phyloP scores from a whole-genome alignment of 345 rosid genomes.

The Aquilaria sinensis region DNA sequence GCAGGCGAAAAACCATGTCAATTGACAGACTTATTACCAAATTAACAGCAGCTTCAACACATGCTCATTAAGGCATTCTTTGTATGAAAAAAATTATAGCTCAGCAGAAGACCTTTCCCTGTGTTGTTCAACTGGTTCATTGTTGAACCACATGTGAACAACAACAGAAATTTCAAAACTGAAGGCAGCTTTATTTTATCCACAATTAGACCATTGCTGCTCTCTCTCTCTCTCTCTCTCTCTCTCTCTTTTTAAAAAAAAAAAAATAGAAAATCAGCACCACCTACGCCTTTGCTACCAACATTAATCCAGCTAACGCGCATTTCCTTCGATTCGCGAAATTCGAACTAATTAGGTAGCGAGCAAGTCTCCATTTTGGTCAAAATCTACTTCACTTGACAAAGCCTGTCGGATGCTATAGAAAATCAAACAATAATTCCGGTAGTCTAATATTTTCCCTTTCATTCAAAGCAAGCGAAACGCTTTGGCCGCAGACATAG shows the following conservation, averaged over 20 bases:
- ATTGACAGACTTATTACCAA: not conserved
- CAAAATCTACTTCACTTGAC: too few relatives aligned
- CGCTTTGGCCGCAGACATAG: too few relatives aligned
- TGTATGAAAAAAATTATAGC: too few relatives aligned
- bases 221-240: not conserved
- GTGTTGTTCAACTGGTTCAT: not conserved
- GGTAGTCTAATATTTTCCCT: too few relatives aligned
- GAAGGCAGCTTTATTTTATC: not conserved
- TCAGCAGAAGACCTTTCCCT: too few relatives aligned
- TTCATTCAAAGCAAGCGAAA: too few relatives aligned
- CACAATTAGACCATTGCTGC: not conserved
- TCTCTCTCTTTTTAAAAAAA: not conserved
- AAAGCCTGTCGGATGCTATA: too few relatives aligned
- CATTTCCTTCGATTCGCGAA: too few relatives aligned
- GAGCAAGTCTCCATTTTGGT: too few relatives aligned
- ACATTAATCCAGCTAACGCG: not conserved
- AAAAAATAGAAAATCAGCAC: conserved; percentile 1
- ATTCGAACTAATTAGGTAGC: too few relatives aligned
- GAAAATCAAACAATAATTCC: too few relatives aligned
- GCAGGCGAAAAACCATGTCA: conserved; percentile 18
- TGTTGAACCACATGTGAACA: conserved; percentile 7
- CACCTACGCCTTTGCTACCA: not conserved
- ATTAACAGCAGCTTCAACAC: not conserved
- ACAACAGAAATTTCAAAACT: not conserved
- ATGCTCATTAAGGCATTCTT: not conserved